These are phyloP conservation scores for Microbotryum silenes-acaulis DNA, from an alignment of 1,284 basidiomycete genomes.

Conservation along the genomic window DNA sequence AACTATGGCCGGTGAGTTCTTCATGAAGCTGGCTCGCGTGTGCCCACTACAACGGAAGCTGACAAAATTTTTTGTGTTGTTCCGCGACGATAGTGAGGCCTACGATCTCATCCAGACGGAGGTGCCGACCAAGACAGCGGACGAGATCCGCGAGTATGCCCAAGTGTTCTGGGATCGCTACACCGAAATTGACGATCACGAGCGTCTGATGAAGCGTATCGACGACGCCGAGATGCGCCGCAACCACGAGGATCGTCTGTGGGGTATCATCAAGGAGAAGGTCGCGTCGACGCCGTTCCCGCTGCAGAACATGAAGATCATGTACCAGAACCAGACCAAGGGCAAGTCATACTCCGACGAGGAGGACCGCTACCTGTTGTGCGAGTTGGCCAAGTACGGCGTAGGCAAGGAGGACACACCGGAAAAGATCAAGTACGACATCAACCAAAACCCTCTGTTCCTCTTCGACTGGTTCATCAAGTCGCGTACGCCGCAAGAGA, in stretches of 20 bases:
- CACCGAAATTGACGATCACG: constrained; percentile 71
- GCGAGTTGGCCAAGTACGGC: constrained; percentile 84
- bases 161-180: constrained; percentile 84
- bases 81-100: constrained; percentile 50
- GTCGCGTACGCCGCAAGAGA: constrained; percentile 81
- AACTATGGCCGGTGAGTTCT: constrained; percentile 61
- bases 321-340: constrained; percentile 81
- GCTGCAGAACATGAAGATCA: constrained; percentile 89
- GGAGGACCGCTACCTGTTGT: constrained; percentile 91
- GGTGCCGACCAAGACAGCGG: constrained; percentile 66
- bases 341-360: constrained; percentile 95
- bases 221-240: constrained; percentile 62
- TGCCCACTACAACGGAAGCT: neutral
- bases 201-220: constrained; percentile 70
- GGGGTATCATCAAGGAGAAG: constrained; percentile 59
- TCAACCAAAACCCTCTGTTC: constrained; percentile 93
- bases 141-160: constrained; percentile 74
- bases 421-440: constrained; percentile 92
- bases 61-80: neutral
- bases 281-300: constrained; percentile 74
- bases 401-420: constrained; percentile 87
- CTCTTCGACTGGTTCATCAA: constrained; percentile 98
- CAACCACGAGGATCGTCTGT: constrained; percentile 30
- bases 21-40: neutral
- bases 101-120: constrained; percentile 70